Conservation (phyloP, 192 early-diverging fungal genomes). For the Allomyces macrogynus region DNA sequence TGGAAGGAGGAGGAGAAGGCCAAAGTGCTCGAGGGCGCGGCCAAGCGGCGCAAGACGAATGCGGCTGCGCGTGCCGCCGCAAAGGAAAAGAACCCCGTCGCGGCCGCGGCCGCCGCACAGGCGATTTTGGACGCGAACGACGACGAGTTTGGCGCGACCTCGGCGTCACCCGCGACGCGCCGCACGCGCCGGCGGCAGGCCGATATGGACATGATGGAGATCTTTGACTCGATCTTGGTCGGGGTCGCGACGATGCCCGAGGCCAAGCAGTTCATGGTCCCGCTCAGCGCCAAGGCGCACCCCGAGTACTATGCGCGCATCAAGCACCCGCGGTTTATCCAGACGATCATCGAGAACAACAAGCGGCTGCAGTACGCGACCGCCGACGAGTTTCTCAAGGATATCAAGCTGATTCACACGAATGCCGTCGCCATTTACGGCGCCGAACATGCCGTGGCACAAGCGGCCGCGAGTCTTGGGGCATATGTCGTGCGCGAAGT, state of each 20-base stretch:
- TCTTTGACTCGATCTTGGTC: neutral
- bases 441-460: neutral
- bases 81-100: neutral
- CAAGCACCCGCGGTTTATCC: neutral
- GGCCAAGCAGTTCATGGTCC: neutral
- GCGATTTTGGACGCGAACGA: neutral
- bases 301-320: neutral
- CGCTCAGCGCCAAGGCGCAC: neutral
- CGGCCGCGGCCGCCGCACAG: neutral
- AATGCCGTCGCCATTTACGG: neutral
- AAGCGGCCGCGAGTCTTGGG: too few relatives aligned
- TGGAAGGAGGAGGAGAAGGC: neutral
- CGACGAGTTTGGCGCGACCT: too few relatives aligned
- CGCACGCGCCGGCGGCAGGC: neutral
- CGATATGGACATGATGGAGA: neutral
- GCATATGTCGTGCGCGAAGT: too few relatives aligned
- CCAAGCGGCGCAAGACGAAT: too few relatives aligned
- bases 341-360: neutral
- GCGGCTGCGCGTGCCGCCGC: too few relatives aligned
- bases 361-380: neutral
- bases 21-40: neutral
- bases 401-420: neutral
- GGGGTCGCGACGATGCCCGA: neutral
- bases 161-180: neutral
- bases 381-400: neutral